phyloP scores from a whole-genome alignment of 805 yeast genomes.

The Candida adriatica region DNA sequence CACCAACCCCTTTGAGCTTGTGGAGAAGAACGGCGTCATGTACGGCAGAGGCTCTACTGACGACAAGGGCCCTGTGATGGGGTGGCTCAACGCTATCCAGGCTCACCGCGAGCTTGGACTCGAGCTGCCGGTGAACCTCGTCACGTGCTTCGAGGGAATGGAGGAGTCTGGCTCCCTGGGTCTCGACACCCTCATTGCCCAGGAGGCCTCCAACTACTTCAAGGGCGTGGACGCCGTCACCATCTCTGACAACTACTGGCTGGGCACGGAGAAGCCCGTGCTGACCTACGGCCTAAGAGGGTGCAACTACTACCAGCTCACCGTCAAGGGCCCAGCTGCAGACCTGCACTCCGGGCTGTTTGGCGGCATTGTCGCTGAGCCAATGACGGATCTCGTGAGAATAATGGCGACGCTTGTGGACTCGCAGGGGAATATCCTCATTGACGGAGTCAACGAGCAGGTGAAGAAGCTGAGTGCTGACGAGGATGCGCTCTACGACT shows the following conservation, averaged over 20 bases:
- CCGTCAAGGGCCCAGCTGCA: conserved; percentile 86
- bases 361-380: conserved; percentile 97
- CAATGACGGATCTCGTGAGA: conserved; percentile 86
- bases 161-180: conserved; percentile 97
- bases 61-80: conserved; percentile 97
- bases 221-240: conserved; percentile 90
- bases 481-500: conserved; percentile 75
- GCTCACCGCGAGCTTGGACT: conserved; percentile 82
- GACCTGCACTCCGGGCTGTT: conserved; percentile 96
- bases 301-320: conserved; percentile 83
- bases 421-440: conserved; percentile 70
- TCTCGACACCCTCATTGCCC: conserved; percentile 71
- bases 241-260: conserved; percentile 97
- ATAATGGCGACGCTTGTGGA: conserved; percentile 75
- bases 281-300: conserved; percentile 98
- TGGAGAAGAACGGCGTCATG: conserved; percentile 61
- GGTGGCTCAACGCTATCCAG: conserved; percentile 90
- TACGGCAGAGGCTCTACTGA: conserved; percentile 95
- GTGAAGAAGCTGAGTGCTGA: conserved; percentile 85
- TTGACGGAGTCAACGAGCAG: conserved; percentile 89
- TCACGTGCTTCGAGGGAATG: conserved; percentile 97
- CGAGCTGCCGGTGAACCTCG: conserved; percentile 89
- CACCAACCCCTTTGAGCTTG: conserved; percentile 80
- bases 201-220: conserved; percentile 76
- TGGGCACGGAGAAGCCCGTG: conserved; percentile 95